Conservation (phyloP, 176 grass and related monocot species). For the Musa troglodytarum region DNA sequence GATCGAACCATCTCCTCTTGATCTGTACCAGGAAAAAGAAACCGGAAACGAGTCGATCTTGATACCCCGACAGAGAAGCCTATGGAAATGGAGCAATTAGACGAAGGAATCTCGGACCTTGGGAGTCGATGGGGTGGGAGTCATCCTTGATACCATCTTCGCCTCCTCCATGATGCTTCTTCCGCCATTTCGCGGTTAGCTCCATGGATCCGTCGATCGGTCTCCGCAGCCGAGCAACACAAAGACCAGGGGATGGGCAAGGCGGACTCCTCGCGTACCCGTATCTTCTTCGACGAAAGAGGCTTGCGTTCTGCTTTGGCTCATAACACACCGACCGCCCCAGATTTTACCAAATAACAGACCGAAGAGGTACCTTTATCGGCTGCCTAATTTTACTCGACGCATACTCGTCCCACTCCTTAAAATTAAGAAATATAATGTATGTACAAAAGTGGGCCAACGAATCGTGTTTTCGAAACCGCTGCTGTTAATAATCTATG, state of each 20-base stretch:
- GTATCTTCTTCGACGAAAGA: no score
- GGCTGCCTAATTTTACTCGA: no score
- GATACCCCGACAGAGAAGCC: neutral
- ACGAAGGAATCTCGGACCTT: slow-evolving; percentile 32
- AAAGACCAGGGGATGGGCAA: neutral
- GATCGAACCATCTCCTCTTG: slow-evolving; percentile 81
- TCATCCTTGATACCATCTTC: slow-evolving; percentile 15
- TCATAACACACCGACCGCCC: no score
- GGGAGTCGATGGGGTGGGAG: slow-evolving; percentile 55
- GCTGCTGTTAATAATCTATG: no score
- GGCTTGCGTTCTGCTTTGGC: no score
- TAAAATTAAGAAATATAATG: no score
- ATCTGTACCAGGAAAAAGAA: slow-evolving; percentile 33
- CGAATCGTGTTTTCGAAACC: no score
- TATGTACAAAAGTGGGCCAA: no score
- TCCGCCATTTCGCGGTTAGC: slow-evolving; percentile 58
- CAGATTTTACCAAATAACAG: no score
- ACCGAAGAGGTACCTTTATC: no score
- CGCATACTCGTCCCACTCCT: no score
- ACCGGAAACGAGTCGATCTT: neutral
- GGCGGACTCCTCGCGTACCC: no score
- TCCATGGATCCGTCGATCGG: slow-evolving; percentile 11
- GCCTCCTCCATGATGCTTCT: slow-evolving; percentile 33
- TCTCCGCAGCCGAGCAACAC: neutral
- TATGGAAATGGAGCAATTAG: neutral